These are phyloP conservation scores for Vigna angularis DNA, from an alignment of 306 rosid genomes.

Conservation along the genomic window DNA sequence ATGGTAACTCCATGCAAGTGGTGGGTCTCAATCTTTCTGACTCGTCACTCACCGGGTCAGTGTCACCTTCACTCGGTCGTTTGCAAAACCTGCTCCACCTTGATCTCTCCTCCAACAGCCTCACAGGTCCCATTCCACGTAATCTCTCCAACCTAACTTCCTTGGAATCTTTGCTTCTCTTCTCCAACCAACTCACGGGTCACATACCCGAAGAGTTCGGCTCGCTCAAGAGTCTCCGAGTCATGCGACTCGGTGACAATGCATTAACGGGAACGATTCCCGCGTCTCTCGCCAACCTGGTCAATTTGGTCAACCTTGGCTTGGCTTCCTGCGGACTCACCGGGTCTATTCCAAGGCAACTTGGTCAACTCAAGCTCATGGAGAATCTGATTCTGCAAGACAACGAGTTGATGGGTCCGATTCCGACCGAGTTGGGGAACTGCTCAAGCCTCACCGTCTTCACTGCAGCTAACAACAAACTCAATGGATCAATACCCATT, in stretches of 20 bases:
- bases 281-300: conserved; percentile 67
- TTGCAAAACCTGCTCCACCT: conserved; percentile 72
- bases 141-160: conserved; percentile 67
- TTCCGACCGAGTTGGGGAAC: conserved; percentile 83
- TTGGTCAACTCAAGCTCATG: conserved; percentile 65
- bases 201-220: conserved; percentile 70
- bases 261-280: conserved; percentile 76
- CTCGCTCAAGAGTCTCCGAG: conserved; percentile 69
- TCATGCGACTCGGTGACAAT: conserved; percentile 85
- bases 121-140: conserved; percentile 83
- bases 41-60: conserved; percentile 83
- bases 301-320: conserved; percentile 63
- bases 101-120: conserved; percentile 81
- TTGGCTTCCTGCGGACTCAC: conserved; percentile 76
- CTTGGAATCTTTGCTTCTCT: conserved; percentile 77
- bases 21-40: conserved; percentile 79
- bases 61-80: conserved; percentile 68
- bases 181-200: conserved; percentile 79
- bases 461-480: conserved; percentile 68
- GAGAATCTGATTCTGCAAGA: conserved; percentile 68
- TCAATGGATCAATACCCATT: conserved; percentile 75
- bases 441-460: conserved; percentile 74
- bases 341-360: conserved; percentile 74
- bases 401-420: conserved; percentile 71
- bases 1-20: conserved; percentile 52